Base-by-base conservation (phyloP, 1,139 yeast genomes). In the Pichia sp. region DNA sequence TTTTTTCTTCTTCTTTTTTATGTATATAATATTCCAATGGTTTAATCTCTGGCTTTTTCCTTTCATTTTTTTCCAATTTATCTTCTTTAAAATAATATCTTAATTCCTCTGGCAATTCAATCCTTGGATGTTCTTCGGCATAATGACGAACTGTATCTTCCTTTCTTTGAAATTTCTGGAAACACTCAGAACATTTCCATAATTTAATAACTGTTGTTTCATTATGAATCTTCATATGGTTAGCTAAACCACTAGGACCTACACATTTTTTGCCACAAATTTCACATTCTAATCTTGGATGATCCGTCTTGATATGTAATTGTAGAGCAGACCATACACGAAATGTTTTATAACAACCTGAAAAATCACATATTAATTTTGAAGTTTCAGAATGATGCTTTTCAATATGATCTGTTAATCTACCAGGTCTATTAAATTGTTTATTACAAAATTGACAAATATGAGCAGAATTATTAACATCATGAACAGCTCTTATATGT, bases 301-400 rank as follows among this genome's bases (percentile, higher is more conserved):
- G 97, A 35, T 76, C 83, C 1, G 78, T 74, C 56, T 81, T 84
- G 46, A 79, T 70, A 65, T 90, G 97, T 8, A 75, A 65, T 58
- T 83, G 92, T 39, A 88, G 69, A 1, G 83, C 84, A 1, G 88
- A 77, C 94, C 95, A 86, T 0, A 86, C 83, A 53, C 76, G 75
- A 65, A 87, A 86, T 47, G 73, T 72, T 51, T 69, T 64, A 52
- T 74, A 72, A 61, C 95, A 85, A 1, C 80, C 81, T 1, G 79
- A 72, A 53, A 68, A 73, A 46, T 79, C 80, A 65, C 95, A 85
- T 52, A 77, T 81, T 53, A 82, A 77, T 8, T 75, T 74, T 0
- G 83, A 77, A 0, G 75, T 63, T 37, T 69, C 73, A 38, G 77
- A 73, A 65, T 85, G 94, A 55, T 72, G 76, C 57, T 76, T 82